phyloP scores from a whole-genome alignment of 129 eudicot genomes.

The Flaveria sonorensis region DNA sequence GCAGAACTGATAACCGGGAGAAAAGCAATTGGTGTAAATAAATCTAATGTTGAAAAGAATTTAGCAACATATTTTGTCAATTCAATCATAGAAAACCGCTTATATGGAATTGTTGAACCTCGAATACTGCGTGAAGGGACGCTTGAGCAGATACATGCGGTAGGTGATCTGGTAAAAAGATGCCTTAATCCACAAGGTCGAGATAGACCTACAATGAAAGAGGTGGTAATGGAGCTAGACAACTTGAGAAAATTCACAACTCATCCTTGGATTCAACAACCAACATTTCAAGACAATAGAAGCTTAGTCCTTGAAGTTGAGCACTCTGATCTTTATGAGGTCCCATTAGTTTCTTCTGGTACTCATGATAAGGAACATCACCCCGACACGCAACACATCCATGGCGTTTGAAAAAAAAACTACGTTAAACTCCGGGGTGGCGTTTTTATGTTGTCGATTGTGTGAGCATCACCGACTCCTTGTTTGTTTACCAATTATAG shows the following conservation, averaged over 20 bases:
- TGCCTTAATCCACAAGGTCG: not conserved
- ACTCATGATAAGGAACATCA: not conserved
- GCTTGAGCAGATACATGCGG: not conserved
- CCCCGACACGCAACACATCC: not conserved
- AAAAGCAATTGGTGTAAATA: not conserved
- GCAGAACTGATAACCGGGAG: not conserved
- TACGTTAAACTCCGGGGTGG: no score
- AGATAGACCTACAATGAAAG: slow-evolving; percentile 1
- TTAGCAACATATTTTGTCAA: slow-evolving; percentile 11
- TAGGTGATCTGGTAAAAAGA: not conserved
- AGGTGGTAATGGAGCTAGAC: not conserved
- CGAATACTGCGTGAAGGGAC: not conserved
- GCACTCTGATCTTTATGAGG: not conserved
- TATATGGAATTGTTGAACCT: not conserved
- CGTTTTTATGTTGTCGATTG: no score
- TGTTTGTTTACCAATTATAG: not conserved
- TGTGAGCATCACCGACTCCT: not conserved
- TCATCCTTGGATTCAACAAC: slow-evolving; percentile 6
- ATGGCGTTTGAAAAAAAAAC: not conserved
- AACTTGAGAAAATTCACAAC: not conserved
- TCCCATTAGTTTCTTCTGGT: not conserved
- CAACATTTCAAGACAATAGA: not conserved
- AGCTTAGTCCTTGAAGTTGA: not conserved
- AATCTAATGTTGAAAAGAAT: not conserved
- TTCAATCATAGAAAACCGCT: not conserved